Conservation (phyloP, 1,284 basidiomycete genomes). For the Polyporus tsugae region DNA sequence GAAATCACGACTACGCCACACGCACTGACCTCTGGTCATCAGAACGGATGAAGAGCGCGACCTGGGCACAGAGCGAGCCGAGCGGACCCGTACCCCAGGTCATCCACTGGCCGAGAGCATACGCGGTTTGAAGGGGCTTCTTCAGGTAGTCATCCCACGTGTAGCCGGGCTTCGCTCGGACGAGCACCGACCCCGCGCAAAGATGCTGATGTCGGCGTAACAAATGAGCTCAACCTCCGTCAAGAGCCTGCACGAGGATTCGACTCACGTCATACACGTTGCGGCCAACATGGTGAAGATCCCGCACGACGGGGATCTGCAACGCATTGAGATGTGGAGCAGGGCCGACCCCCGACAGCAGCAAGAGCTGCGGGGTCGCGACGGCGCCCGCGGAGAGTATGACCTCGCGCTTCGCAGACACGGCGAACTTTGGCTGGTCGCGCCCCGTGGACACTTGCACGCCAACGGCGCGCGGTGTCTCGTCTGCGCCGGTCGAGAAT, state of each 20-base stretch:
- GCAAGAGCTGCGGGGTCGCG: constrained; percentile 54
- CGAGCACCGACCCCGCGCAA: constrained; percentile 37
- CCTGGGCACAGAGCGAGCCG: constrained; percentile 30
- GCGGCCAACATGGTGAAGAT: constrained; percentile 53
- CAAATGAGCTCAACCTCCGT: no score
- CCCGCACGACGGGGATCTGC: constrained; percentile 46
- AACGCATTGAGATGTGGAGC: constrained; percentile 43
- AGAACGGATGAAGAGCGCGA: constrained; percentile 43
- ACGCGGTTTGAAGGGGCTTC: constrained; percentile 38
- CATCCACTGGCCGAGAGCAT: constrained; percentile 44
- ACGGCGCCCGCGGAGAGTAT: constrained; percentile 53
- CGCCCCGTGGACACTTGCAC: constrained; percentile 41
- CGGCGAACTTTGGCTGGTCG: constrained; percentile 36
- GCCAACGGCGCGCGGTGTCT: constrained; percentile 36
- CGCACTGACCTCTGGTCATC: constrained; percentile 40
- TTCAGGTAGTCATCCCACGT: constrained; percentile 44
- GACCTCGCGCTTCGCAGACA: constrained; percentile 47
- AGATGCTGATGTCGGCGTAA: constrained; percentile 38
- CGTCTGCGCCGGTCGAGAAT: constrained; percentile 26
- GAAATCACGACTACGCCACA: neutral
- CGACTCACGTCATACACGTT: constrained; percentile 49
- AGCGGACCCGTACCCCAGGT: constrained; percentile 43
- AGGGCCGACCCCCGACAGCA: constrained; percentile 59
- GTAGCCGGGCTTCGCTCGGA: constrained; percentile 41
- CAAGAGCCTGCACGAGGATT: neutral